These are phyloP conservation scores for Sugiyamaella americana DNA, from an alignment of 805 yeast species.

Conservation along the genomic window DNA sequence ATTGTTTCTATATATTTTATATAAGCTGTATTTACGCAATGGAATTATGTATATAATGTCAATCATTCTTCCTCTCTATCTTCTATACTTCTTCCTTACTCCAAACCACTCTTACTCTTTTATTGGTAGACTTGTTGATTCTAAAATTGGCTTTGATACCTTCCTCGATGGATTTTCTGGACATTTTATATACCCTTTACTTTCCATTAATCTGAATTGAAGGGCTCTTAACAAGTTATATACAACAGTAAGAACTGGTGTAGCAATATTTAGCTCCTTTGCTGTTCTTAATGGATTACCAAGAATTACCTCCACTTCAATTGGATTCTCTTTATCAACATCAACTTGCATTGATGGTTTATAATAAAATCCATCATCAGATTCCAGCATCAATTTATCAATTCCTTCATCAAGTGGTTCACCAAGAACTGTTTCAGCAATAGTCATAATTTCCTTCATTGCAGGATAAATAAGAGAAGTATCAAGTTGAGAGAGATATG, in stretches of 20 bases:
- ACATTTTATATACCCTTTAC: constrained; percentile 39
- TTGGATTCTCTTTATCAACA: constrained; percentile 54
- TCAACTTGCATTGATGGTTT: constrained; percentile 74
- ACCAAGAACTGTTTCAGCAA: constrained; percentile 64
- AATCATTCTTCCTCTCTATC: no score
- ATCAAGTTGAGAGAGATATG: constrained; percentile 41
- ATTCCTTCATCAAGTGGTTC: constrained; percentile 40
- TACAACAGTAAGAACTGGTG: constrained; percentile 56
- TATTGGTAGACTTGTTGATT: not conserved
- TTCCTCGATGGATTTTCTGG: constrained; percentile 32
- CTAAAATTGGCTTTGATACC: constrained; percentile 2
- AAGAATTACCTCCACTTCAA: constrained; percentile 66
- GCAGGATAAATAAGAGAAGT: constrained; percentile 46
- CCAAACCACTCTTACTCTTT: no score
- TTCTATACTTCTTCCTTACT: no score
- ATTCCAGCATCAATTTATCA: constrained; percentile 46
- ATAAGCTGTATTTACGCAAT: no score
- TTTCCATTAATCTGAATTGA: constrained; percentile 59
- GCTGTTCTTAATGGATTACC: constrained; percentile 59
- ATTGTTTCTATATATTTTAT: no score
- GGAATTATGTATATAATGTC: no score
- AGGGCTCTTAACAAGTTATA: constrained; percentile 54
- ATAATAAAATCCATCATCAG: constrained; percentile 54
- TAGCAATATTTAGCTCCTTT: constrained; percentile 39
- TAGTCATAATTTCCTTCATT: constrained; percentile 57